Conservation (phyloP, 331 rosid species). For the Phaseolus coccineus region DNA sequence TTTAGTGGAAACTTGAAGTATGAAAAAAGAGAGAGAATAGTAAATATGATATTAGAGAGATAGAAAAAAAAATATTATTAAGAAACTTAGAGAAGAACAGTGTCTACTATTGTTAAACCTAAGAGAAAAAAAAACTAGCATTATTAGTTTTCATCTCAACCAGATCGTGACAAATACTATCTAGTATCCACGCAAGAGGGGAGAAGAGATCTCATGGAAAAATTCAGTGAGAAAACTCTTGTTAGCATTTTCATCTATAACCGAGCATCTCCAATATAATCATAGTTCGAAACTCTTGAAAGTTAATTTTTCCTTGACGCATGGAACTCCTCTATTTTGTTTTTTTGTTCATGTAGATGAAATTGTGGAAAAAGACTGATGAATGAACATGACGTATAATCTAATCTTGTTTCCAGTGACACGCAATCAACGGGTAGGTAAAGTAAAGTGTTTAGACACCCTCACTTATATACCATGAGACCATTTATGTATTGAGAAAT, state of each 20-base stretch:
- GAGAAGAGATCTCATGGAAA: neutral
- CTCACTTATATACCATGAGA: too few species aligned
- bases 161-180: neutral
- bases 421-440: neutral
- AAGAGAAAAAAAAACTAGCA: too few species aligned
- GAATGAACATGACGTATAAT: slow-evolving; percentile 5
- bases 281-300: neutral
- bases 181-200: neutral
- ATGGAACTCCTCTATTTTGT: neutral
- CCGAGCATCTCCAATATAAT: neutral
- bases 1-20: neutral
- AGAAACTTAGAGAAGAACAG: neutral
- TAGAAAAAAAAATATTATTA: neutral
- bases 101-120: neutral
- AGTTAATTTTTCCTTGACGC: slow-evolving; percentile 6
- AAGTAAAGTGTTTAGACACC: too few species aligned
- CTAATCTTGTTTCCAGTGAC: neutral
- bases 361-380: neutral
- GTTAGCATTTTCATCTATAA: neutral
- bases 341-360: slow-evolving; percentile 2
- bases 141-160: neutral
- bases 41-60: neutral
- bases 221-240: neutral
- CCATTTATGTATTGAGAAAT: too few species aligned
- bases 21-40: neutral